Evolutionary conservation across 2,329 filamentous ascomycete species (phyloP), one percentile per base, ranked within the genome.

Genomic region (Biscogniauxia mediterranea): DNA sequence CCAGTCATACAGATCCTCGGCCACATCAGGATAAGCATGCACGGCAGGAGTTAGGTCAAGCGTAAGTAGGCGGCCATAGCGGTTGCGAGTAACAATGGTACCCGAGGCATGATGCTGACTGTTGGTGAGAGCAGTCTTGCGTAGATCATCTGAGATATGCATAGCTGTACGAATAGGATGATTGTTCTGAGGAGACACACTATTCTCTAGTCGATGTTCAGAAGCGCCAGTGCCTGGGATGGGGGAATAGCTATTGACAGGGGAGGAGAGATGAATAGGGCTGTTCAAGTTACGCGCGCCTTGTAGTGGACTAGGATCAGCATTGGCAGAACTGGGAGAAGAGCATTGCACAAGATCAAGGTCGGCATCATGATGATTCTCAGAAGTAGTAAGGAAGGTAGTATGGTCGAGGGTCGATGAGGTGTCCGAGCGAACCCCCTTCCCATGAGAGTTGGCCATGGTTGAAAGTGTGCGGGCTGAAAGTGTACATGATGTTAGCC

Each of bases 1-100:
- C 66, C 65, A 68, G 19, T 68, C 64, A 13, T 56, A 51, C 0
- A 67, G 19, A 38, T 63, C 61, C 9, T 59, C 55, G 17, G 55
- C 55, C 20, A 56, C 20, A 15, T 56, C 21, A 50, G 20, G 26
- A 42, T 58, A 55, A 6, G 52, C 13, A 2, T 54, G 38, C 20
- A 60, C n/a, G 23, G 56, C 23, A n/a, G 55, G 46, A 8, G 56
- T 57, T 3, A 57, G 7, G 28, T 32, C 52, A 13, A 21, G 23
- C n/a, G 55, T 26, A 25, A 50, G 7, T n/a, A 19, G 13, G 6
- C 49, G 55, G 20, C 55, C 38, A 50, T 56, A 13, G 3, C 38
- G 21, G 21, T 51, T 32, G 19, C 15, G 55, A 19, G 38, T 56
- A 17, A 25, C 38, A 49, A 56, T 25, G 55, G 15, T 25, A 26